Base-by-base conservation (phyloP, 805 yeast species). In the Pichia eremophila region DNA sequence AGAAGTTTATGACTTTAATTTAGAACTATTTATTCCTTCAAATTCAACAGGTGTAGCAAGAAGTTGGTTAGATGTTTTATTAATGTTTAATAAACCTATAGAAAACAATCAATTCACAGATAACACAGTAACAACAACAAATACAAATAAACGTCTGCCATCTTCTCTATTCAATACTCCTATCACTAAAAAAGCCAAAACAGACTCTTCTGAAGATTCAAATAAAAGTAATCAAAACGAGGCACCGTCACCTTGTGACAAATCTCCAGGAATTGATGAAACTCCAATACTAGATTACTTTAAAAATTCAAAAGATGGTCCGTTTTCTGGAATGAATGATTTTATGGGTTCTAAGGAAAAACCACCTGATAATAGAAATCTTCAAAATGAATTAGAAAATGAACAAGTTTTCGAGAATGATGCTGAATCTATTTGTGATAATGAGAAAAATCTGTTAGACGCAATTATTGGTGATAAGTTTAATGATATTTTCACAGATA, bases 1-100 rank as follows among this genome's bases (percentile, higher is more conserved):
- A 0, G 91, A 84, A 59, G 73, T 69, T 43, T 71, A 82, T 17
- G 75, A 76, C 54, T 63, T 80, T 46, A 85, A 85, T 58, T 68
- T 83, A 54, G 77, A 78, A 40, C 64, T 84, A 37, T 57, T 84
- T 34, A 75, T 80, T 52, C 74, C 77, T 1, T 22, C 40, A 8
- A n/a, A 22, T 11, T 27, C 40, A 0, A 48, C 57, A 5, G 56
- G 57, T 4, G 62, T 59, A 0, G 78, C 66, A 45, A 46, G 49
- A 35, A 54, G 52, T 11, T 45, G 60, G 39, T 43, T 50, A 44
- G 96, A 90, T 57, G 42, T 88, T 3, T 63, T 85, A 41, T 83
- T 85, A 9, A 31, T 34, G 12, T 50, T 48, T 41, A 32, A 42
- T 6, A 31, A 44, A 45, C 38, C 43, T 1, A 7, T 35, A 8